Conservation (phyloP, 495 filamentous ascomycete genomes). For the Talaromyces nanjingensis region DNA sequence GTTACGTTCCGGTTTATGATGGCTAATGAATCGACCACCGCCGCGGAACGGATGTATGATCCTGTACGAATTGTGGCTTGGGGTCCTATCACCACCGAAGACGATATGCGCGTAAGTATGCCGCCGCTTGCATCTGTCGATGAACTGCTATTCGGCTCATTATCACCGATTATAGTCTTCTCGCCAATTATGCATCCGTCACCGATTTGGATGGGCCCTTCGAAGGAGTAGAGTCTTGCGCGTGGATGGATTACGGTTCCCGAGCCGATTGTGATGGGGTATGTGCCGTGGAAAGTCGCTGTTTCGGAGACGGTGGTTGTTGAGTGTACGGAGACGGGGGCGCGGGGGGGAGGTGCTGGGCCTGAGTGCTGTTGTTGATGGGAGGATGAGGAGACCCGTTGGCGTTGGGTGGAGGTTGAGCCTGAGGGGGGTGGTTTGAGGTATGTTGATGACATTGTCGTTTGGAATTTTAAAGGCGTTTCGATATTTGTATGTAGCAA, state of each 20-base stretch:
- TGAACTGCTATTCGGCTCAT: conserved; percentile 19
- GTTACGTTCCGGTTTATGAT: conserved; percentile 23
- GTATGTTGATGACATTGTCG: conserved; percentile 7
- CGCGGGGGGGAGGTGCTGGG: conserved; percentile 23
- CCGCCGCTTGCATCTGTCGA: conserved; percentile 1
- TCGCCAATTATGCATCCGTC: conserved; percentile 72
- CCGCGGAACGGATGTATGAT: conserved; percentile 28
- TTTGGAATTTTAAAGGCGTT: no score
- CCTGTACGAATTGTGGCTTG: conserved; percentile 27
- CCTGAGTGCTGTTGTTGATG: conserved; percentile 16
- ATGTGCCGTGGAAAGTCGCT: conserved; percentile 62
- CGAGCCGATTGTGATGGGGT: conserved; percentile 62
- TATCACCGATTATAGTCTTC: conserved; percentile 52
- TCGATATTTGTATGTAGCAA: no score
- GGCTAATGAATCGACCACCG: conserved; percentile 27
- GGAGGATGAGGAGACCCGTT: conserved; percentile 21
- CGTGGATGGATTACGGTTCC: conserved; percentile 81
- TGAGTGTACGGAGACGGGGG: conserved; percentile 64
- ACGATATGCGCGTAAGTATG: conserved; percentile 25
- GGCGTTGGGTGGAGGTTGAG: conserved; percentile 13
- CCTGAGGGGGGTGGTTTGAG: conserved; percentile 18
- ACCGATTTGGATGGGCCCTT: conserved; percentile 66
- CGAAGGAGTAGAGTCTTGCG: conserved; percentile 57
- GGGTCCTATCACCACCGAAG: conserved; percentile 29
- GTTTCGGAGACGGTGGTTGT: conserved; percentile 68